Conservation (phyloP, 2,329 filamentous ascomycete genomes). For the Pyricularia pennisetigena region DNA sequence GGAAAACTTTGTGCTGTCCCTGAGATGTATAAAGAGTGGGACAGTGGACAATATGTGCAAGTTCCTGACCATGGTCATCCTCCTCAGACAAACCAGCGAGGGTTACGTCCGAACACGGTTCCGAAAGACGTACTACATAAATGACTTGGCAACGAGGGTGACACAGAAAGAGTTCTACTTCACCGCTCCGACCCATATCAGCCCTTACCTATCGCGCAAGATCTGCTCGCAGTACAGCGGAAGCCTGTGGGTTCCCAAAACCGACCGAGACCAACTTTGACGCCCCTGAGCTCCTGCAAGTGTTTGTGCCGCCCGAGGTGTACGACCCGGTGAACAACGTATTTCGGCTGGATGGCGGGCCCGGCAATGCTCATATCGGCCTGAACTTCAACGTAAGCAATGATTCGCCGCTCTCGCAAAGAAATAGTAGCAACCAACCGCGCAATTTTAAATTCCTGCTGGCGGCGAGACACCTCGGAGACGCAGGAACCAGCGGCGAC, state of each 20-base stretch:
- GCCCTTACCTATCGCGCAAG: neutral
- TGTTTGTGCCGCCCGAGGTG: neutral
- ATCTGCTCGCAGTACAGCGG: neutral
- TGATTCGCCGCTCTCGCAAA: neutral
- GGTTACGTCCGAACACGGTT: neutral
- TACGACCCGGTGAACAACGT: neutral
- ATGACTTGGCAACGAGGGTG: neutral
- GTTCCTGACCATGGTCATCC: neutral
- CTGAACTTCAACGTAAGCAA: neutral
- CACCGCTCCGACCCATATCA: neutral
- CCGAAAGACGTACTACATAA: neutral
- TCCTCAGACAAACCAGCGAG: neutral
- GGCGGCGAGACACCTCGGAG: neutral
- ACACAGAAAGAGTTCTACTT: neutral
- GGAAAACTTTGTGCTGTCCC: neutral
- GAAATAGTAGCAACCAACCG: neutral
- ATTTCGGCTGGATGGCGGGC: neutral
- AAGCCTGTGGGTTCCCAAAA: neutral
- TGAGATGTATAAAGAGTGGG: neutral
- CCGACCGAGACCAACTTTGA: too few relatives aligned
- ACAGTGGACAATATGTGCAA: neutral
- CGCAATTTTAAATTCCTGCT: neutral
- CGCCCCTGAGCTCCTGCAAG: neutral
- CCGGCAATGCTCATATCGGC: neutral
- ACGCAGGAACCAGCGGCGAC: neutral